Conservation (phyloP, 805 yeast genomes). For the Candida montana region DNA sequence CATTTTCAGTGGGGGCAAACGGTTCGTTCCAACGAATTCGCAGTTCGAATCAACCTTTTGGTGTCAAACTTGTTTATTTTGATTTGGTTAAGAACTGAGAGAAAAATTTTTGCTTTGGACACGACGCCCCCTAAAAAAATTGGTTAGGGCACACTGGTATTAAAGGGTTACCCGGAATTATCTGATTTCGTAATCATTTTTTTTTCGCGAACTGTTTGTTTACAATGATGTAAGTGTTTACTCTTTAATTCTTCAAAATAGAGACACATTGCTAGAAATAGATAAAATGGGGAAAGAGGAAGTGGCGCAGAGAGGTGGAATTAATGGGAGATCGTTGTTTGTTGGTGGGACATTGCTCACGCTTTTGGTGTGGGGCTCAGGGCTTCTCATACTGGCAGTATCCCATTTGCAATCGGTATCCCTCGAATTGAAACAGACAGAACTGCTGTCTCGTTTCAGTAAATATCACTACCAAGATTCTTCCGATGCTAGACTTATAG, state of each 20-base stretch:
- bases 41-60: not conserved
- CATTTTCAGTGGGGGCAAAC: constrained; percentile 1
- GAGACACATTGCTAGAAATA: no score
- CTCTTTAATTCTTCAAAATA: no score
- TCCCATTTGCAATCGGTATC: constrained; percentile 9
- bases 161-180: not conserved
- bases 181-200: no score
- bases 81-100: not conserved
- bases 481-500: constrained; percentile 6
- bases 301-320: not conserved
- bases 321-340: constrained; percentile 10
- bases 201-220: no score
- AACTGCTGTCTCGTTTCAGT: constrained; percentile 6
- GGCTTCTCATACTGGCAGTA: constrained; percentile 7
- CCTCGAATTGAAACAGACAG: constrained; percentile 4
- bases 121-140: not conserved
- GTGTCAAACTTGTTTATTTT: not conserved
- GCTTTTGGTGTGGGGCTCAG: constrained; percentile 13
- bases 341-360: constrained; percentile 6
- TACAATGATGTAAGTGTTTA: no score
- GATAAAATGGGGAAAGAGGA: no score
- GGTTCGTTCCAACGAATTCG: no score
- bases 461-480: not conserved
- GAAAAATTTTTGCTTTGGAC: not conserved
- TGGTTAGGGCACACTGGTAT: not conserved